A percentile compares a stretch with the other conserved stretches of the same genome.
Evolutionary conservation across 2,329 filamentous ascomycete species (phyloP).

Genomic region (Amphichorda felina): DNA sequence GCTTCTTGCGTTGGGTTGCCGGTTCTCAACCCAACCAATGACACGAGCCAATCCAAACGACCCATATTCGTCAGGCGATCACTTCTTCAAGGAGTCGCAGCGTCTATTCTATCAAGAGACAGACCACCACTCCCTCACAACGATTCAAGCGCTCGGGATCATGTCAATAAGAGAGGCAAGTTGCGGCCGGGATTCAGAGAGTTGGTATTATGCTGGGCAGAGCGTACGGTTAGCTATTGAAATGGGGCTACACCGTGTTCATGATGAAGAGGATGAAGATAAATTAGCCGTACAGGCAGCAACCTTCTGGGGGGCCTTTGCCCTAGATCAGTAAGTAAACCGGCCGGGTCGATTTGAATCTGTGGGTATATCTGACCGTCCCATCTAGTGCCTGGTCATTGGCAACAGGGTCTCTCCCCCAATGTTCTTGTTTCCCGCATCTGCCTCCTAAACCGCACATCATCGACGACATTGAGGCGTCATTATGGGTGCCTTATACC

Average conservation of each 20-base stretch:
- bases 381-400: constrained; percentile 47
- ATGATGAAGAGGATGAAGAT: constrained; percentile 36
- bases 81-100: constrained; percentile 61
- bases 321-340: constrained; percentile 46
- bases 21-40: constrained; percentile 53
- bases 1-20: constrained; percentile 52
- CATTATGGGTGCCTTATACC: constrained; percentile 46
- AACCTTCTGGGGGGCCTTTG: constrained; percentile 52
- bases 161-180: constrained; percentile 68
- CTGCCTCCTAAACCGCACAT: constrained; percentile 48
- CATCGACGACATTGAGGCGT: constrained; percentile 47
- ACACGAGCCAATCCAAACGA: constrained; percentile 52
- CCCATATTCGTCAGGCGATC: constrained; percentile 55
- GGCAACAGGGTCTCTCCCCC: constrained; percentile 49
- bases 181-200: constrained; percentile 59
- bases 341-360: too few relatives aligned
- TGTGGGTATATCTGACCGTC: not conserved
- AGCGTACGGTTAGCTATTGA: constrained; percentile 62
- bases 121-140: constrained; percentile 53
- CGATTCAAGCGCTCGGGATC: constrained; percentile 62
- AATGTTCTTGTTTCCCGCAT: constrained; percentile 44
- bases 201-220: constrained; percentile 61
- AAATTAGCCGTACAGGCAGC: constrained; percentile 46
- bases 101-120: constrained; percentile 45
- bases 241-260: constrained; percentile 52